Conservation (phyloP, 1,139 yeast species). For the Kodamaea sp. region DNA sequence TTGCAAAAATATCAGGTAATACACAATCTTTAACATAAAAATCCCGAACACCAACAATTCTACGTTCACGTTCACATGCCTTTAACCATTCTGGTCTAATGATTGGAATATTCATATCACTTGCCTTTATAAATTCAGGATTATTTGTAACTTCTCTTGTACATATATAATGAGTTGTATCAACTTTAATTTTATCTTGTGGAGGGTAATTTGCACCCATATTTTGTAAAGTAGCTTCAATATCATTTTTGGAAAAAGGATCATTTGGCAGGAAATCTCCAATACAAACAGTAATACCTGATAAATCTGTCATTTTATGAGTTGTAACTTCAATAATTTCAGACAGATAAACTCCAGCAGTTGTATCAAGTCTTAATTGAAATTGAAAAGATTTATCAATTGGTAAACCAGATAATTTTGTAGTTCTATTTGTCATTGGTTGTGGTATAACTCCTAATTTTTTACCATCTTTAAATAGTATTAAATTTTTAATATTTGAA, state of each 20-base stretch:
- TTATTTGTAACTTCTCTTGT: conserved; percentile 58
- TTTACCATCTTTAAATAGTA: conserved; percentile 73
- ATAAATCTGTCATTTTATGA: conserved; percentile 93
- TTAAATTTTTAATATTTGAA: conserved; percentile 70
- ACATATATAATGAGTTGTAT: conserved; percentile 91
- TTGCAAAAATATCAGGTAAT: conserved; percentile 45
- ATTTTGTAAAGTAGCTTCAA: conserved; percentile 56
- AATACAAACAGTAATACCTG: conserved; percentile 88
- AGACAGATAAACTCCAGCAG: conserved; percentile 81
- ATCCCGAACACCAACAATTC: conserved; percentile 91
- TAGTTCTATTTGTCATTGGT: conserved; percentile 73
- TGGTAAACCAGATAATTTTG: conserved; percentile 88
- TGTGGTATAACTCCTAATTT: conserved; percentile 85
- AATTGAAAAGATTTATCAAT: conserved; percentile 80
- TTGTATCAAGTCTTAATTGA: conserved; percentile 76
- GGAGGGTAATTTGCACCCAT: conserved; percentile 82
- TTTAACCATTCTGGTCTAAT: conserved; percentile 96
- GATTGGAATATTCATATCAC: conserved; percentile 84
- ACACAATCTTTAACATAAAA: conserved; percentile 59
- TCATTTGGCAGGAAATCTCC: conserved; percentile 72
- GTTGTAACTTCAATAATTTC: conserved; percentile 70
- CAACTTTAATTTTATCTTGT: conserved; percentile 71
- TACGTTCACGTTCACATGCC: conserved; percentile 86
- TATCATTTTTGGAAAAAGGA: conserved; percentile 55
- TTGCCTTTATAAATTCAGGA: conserved; percentile 71